A percentile compares a stretch with the other conserved stretches of the same genome.
Evolutionary conservation across 805 yeast species (phyloP).

Genomic region (Starmerella khaoyaiensis): DNA sequence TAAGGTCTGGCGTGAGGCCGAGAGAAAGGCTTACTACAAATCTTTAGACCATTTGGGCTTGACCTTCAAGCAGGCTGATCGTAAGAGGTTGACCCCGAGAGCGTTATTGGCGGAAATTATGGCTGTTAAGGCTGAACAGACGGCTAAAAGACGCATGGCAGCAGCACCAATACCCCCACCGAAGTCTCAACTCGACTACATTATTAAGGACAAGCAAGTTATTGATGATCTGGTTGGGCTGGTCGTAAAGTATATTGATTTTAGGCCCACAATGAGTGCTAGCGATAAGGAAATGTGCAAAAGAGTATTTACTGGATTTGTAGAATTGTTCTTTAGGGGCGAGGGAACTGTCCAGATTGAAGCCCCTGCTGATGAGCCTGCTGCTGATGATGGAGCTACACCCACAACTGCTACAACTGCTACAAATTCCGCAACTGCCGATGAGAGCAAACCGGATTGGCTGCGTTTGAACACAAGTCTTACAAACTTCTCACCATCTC

Average conservation of each 20-base stretch:
- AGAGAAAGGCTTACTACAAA: constrained; percentile 85
- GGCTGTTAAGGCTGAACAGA: constrained; percentile 82
- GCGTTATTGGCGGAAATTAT: constrained; percentile 84
- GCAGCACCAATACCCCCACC: constrained; percentile 59
- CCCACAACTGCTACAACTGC: constrained; percentile 4
- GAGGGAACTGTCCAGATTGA: constrained; percentile 9
- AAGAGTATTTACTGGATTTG: constrained; percentile 55
- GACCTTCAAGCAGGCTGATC: constrained; percentile 93
- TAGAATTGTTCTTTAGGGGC: constrained; percentile 51
- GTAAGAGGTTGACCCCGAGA: constrained; percentile 77
- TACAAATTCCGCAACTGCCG: constrained; percentile 12
- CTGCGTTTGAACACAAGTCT: no score
- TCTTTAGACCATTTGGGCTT: constrained; percentile 90
- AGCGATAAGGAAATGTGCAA: constrained; percentile 68
- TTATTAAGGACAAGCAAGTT: constrained; percentile 52
- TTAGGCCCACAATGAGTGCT: constrained; percentile 61
- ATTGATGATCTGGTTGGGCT: constrained; percentile 62
- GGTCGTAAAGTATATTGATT: constrained; percentile 50
- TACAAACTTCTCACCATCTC: no score
- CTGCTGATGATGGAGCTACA: constrained; percentile 3
- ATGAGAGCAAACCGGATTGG: constrained; percentile 18
- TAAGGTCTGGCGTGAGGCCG: constrained; percentile 97
- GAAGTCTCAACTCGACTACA: constrained; percentile 55
- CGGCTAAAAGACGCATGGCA: constrained; percentile 74
- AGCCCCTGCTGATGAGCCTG: constrained; percentile 10